Evolutionary conservation across 495 filamentous ascomycete genomes (phyloP).

Genomic region (Penicillium ucsense): DNA sequence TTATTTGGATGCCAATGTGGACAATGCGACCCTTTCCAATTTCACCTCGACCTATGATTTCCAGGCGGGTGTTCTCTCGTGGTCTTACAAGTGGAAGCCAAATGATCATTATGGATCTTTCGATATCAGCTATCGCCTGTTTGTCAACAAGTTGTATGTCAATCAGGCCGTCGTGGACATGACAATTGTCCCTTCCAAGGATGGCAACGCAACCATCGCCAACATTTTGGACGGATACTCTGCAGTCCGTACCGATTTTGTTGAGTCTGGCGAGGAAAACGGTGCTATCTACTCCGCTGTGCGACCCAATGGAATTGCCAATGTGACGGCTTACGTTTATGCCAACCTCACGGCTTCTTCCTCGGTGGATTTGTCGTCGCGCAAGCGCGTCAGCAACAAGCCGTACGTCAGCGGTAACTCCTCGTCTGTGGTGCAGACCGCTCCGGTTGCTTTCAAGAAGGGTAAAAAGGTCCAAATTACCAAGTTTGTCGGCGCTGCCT

Average conservation of each 20-base stretch:
- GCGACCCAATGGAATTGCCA: conserved; percentile 40
- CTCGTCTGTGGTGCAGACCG: conserved; percentile 51
- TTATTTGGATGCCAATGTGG: conserved; percentile 52
- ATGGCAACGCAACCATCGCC: conserved; percentile 40
- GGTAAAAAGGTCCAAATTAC: conserved; percentile 40
- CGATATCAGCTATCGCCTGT: conserved; percentile 48
- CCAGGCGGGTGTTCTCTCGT: conserved; percentile 50
- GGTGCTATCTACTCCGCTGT: conserved; percentile 49
- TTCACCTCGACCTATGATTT: conserved; percentile 57
- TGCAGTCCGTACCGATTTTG: conserved; percentile 49
- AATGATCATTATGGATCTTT: conserved; percentile 36
- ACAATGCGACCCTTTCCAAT: conserved; percentile 45
- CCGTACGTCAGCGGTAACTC: conserved; percentile 42
- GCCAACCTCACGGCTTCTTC: conserved; percentile 35
- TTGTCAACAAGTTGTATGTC: conserved; percentile 51
- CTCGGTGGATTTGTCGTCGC: conserved; percentile 37
- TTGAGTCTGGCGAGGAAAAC: conserved; percentile 37
- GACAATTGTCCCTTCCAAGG: conserved; percentile 38
- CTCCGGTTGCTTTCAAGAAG: conserved; percentile 39
- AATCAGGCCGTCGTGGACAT: conserved; percentile 55
- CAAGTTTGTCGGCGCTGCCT: conserved; percentile 54
- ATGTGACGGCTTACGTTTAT: conserved; percentile 53
- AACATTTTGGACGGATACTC: conserved; percentile 51
- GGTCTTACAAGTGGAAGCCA: conserved; percentile 61
- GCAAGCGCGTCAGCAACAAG: conserved; percentile 30